These are phyloP conservation scores for Lasiosphaeris hirsuta DNA, from an alignment of 495 filamentous ascomycete species.

Conservation along the genomic window DNA sequence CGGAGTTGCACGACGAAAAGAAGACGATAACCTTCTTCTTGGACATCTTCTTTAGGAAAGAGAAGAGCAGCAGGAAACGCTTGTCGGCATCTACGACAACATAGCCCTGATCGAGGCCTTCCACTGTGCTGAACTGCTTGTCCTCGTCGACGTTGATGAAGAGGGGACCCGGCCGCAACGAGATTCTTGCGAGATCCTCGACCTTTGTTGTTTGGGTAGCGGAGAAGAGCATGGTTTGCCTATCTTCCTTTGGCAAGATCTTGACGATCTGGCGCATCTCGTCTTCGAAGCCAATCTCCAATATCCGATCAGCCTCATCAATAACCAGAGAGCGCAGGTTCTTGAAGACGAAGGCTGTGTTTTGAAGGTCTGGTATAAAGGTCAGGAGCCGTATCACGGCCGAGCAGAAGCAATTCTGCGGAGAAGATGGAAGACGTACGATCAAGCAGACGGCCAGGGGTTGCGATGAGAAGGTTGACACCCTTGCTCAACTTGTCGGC, in stretches of 20 bases:
- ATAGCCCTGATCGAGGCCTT: conserved; percentile 92
- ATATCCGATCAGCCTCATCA: conserved; percentile 88
- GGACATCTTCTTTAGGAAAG: conserved; percentile 85
- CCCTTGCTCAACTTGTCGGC: conserved; percentile 92
- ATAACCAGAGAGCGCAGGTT: conserved; percentile 79
- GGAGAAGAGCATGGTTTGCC: conserved; percentile 96
- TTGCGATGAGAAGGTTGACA: conserved; percentile 91
- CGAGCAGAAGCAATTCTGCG: not conserved
- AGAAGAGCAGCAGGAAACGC: conserved; percentile 91
- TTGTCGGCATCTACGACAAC: conserved; percentile 90
- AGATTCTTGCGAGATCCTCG: conserved; percentile 92
- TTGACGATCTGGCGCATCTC: conserved; percentile 98
- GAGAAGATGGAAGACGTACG: conserved; percentile 31
- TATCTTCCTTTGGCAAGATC: conserved; percentile 81
- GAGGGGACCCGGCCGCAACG: conserved; percentile 82
- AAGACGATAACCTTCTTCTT: conserved; percentile 98
- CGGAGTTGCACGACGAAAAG: conserved; percentile 88
- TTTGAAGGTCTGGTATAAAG: conserved; percentile 61
- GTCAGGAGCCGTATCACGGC: not conserved
- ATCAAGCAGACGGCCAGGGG: conserved; percentile 88
- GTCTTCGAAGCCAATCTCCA: conserved; percentile 97
- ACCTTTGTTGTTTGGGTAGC: conserved; percentile 98
- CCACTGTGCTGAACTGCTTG: conserved; percentile 63
- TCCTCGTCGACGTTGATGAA: conserved; percentile 87
- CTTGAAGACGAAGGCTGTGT: conserved; percentile 91